These are phyloP conservation scores for Dendrocalamus sinicus DNA, from an alignment of 176 grass and related monocot genomes.

Conservation along the genomic window DNA sequence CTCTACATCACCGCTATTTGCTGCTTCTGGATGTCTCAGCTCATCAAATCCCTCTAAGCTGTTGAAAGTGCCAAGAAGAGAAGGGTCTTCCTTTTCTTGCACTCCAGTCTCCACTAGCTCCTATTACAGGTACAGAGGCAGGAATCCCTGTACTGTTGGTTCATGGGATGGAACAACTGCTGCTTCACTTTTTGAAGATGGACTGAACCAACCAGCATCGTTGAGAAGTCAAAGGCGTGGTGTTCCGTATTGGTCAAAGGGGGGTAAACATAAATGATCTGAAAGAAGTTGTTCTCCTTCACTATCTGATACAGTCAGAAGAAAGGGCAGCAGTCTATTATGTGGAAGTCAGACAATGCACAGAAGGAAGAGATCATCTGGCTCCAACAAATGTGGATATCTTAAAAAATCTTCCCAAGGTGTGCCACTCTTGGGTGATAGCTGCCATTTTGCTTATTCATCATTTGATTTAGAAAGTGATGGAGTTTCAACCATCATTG, in stretches of 20 bases:
- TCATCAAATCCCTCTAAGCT: slow-evolving; percentile 79
- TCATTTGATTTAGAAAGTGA: slow-evolving; percentile 85
- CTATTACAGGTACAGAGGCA: slow-evolving; percentile 70
- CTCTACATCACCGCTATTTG: slow-evolving; percentile 76
- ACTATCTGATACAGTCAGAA: slow-evolving; percentile 91
- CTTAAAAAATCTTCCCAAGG: slow-evolving; percentile 70
- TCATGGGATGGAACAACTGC: slow-evolving; percentile 73
- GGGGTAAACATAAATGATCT: slow-evolving; percentile 54
- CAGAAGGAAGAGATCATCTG: slow-evolving; percentile 71
- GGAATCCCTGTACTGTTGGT: slow-evolving; percentile 64
- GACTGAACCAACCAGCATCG: slow-evolving; percentile 58
- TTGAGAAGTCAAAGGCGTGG: slow-evolving; percentile 73
- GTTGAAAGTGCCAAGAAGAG: slow-evolving; percentile 70
- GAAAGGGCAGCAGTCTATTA: slow-evolving; percentile 81
- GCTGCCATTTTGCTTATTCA: slow-evolving; percentile 67
- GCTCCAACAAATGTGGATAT: slow-evolving; percentile 62
- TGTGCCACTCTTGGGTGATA: slow-evolving; percentile 72
- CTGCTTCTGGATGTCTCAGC: slow-evolving; percentile 81
- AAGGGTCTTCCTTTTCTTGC: slow-evolving; percentile 86
- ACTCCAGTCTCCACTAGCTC: slow-evolving; percentile 94
- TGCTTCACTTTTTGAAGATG: slow-evolving; percentile 88
- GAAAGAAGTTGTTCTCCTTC: slow-evolving; percentile 86
- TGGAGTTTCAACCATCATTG: slow-evolving; percentile 88
- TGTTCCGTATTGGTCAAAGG: slow-evolving; percentile 89
- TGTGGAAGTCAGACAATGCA: slow-evolving; percentile 69